Conservation (phyloP, 2,329 filamentous ascomycete species). For the Trichophyton benhamiae region DNA sequence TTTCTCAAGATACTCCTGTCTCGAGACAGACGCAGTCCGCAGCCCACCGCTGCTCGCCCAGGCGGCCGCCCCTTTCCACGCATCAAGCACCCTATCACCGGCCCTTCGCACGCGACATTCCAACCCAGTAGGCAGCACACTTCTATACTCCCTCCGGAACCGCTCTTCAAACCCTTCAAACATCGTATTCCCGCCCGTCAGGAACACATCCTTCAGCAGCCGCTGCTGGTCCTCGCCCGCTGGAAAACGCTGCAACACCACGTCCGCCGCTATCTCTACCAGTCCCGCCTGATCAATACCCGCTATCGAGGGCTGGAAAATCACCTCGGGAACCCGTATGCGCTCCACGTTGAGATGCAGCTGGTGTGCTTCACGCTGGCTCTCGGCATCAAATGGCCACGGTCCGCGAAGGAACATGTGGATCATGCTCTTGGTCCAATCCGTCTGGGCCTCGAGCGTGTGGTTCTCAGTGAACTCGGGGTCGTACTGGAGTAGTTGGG, state of each 20-base stretch:
- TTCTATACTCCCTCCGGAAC: conserved; percentile 57
- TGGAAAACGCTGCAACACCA: conserved; percentile 68
- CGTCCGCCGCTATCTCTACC: conserved; percentile 81
- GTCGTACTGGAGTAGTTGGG: conserved; percentile 75
- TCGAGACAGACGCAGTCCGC: conserved; percentile 56
- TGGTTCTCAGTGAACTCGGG: conserved; percentile 82
- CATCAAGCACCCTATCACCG: conserved; percentile 65
- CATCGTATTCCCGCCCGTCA: conserved; percentile 85
- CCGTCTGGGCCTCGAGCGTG: conserved; percentile 79
- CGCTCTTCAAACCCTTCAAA: conserved; percentile 81
- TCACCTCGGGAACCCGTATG: conserved; percentile 82
- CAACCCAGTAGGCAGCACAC: conserved; percentile 57
- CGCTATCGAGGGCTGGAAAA: conserved; percentile 85
- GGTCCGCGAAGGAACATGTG: conserved; percentile 85
- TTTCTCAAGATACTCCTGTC: conserved; percentile 81
- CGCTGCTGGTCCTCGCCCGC: conserved; percentile 47
- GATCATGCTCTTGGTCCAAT: conserved; percentile 86
- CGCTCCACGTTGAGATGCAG: conserved; percentile 94
- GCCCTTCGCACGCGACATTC: conserved; percentile 60
- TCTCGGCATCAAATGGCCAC: conserved; percentile 69
- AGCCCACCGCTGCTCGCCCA: conserved; percentile 56
- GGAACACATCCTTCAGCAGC: conserved; percentile 74
- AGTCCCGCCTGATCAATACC: conserved; percentile 88
- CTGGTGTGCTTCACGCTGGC: conserved; percentile 70
- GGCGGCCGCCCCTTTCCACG: conserved; percentile 81